phyloP scores from a whole-genome alignment of 2,329 filamentous ascomycete genomes.

The Ophiostoma australiae region DNA sequence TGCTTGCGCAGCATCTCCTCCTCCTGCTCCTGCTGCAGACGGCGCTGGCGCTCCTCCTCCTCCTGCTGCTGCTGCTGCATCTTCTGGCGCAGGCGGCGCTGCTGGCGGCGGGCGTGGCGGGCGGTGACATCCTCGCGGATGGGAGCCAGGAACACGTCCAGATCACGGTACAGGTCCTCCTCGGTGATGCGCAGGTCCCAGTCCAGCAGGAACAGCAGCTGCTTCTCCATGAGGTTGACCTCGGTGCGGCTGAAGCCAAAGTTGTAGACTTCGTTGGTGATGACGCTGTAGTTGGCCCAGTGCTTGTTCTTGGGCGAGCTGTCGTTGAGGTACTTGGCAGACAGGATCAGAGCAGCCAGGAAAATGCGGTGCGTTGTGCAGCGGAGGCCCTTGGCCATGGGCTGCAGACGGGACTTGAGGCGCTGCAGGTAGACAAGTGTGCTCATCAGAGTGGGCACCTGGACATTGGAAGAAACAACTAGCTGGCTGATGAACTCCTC shows the following conservation, averaged over 20 bases:
- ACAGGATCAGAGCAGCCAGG: constrained; percentile 75
- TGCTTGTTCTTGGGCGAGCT: constrained; percentile 99
- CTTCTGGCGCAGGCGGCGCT: constrained; percentile 35
- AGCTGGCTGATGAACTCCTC: constrained; percentile 90
- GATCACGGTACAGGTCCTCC: constrained; percentile 78
- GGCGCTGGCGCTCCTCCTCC: constrained; percentile 30
- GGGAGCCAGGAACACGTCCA: constrained; percentile 83
- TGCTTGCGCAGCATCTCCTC: constrained; percentile 24
- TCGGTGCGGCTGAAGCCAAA: constrained; percentile 94
- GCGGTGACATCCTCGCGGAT: constrained; percentile 61
- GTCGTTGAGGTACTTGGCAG: constrained; percentile 97
- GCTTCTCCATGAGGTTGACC: constrained; percentile 99
- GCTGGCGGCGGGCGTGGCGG: constrained; percentile 47
- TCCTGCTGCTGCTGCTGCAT: constrained; percentile 37
- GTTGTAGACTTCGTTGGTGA: constrained; percentile 58
- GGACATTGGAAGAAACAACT: constrained; percentile 88
- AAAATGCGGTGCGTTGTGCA: constrained; percentile 98
- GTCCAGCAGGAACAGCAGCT: constrained; percentile 87
- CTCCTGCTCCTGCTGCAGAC: constrained; percentile 40
- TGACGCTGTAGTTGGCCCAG: constrained; percentile 89
- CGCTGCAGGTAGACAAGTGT: constrained; percentile 88
- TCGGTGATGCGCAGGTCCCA: constrained; percentile 87
- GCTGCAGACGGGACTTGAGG: constrained; percentile 77
- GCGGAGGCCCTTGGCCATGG: constrained; percentile 90
- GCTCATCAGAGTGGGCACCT: constrained; percentile 96